These are phyloP conservation scores for Globisporangium cylindrosporum DNA, from an alignment of 352 stramenopile species.

Conservation along the genomic window DNA sequence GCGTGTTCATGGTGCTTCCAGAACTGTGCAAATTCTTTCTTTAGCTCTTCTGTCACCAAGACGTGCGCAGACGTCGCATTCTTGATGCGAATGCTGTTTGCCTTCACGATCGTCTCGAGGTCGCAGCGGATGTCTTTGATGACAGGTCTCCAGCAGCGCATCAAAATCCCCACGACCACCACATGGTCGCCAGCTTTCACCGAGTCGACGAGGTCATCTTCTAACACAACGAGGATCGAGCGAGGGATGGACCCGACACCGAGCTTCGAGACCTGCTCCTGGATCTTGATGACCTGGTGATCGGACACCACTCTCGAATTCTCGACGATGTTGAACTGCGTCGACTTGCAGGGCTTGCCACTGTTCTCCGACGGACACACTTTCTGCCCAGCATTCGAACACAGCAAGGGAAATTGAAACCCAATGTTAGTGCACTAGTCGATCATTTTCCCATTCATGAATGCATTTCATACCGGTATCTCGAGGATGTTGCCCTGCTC, in stretches of 20 bases:
- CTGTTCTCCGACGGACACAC: slow-evolving; percentile 45
- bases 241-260: slow-evolving; percentile 91
- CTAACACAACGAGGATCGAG: slow-evolving; percentile 93
- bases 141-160: slow-evolving; percentile 90
- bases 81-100: slow-evolving; percentile 69
- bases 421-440: background rate
- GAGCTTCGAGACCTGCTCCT: slow-evolving; percentile 92
- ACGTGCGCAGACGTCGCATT: slow-evolving; percentile 63
- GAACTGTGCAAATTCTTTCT: slow-evolving; percentile 90
- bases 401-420: background rate
- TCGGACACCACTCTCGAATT: slow-evolving; percentile 56
- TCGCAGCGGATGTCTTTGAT: slow-evolving; percentile 85
- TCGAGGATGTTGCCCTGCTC: slow-evolving; percentile 90
- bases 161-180: slow-evolving; percentile 88
- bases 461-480: slow-evolving; percentile 41
- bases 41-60: slow-evolving; percentile 75
- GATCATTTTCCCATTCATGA: background rate
- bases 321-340: slow-evolving; percentile 57
- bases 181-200: slow-evolving; percentile 97
- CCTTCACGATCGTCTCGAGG: slow-evolving; percentile 84
- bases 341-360: slow-evolving; percentile 77
- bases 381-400: slow-evolving; percentile 27
- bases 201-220: slow-evolving; percentile 81
- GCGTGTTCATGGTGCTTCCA: slow-evolving; percentile 64
- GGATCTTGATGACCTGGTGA: slow-evolving; percentile 95